Percentiles rank a stretch among this genome's conserved stretches.
Evolutionary conservation across 2,329 filamentous ascomycete genomes (phyloP).

Genomic region (Clarireedia paspali): DNA sequence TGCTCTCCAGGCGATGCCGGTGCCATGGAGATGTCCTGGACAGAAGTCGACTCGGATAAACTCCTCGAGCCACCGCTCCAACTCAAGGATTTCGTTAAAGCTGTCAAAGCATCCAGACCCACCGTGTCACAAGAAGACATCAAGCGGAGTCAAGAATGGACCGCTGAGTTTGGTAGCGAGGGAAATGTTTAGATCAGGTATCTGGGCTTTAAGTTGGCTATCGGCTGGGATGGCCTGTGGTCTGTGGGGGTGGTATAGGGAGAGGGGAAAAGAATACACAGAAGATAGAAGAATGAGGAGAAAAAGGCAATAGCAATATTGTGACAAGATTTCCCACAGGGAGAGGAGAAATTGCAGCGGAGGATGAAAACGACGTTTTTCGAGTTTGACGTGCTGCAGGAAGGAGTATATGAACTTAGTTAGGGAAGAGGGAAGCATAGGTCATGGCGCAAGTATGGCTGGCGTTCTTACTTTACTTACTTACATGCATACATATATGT

Average conservation of each 20-base stretch:
- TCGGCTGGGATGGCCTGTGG: conserved; percentile 9
- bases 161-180: conserved; percentile 90
- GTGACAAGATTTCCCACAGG: too few relatives aligned
- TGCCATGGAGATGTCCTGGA: conserved; percentile 90
- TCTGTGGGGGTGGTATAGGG: too few relatives aligned
- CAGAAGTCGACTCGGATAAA: conserved; percentile 74
- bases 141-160: conserved; percentile 82
- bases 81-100: conserved; percentile 89
- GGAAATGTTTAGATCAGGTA: conserved; percentile 36
- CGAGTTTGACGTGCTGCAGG: neutral
- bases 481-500: too few relatives aligned
- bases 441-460: neutral
- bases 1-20: conserved; percentile 87
- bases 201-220: too few relatives aligned
- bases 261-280: too few relatives aligned
- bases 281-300: too few relatives aligned
- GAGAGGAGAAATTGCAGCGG: conserved; percentile 8
- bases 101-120: conserved; percentile 78
- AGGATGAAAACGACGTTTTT: neutral
- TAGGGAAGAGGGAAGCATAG: conserved; percentile 1
- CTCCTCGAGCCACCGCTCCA: conserved; percentile 80
- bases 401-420: neutral
- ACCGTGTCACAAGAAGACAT: conserved; percentile 88
- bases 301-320: neutral
- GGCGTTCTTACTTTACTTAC: neutral